A percentile compares a stretch with the other conserved stretches of the same genome.
Evolutionary conservation across 352 stramenopile genomes (phyloP).

Genomic region (Globisporangium cederbergense): DNA sequence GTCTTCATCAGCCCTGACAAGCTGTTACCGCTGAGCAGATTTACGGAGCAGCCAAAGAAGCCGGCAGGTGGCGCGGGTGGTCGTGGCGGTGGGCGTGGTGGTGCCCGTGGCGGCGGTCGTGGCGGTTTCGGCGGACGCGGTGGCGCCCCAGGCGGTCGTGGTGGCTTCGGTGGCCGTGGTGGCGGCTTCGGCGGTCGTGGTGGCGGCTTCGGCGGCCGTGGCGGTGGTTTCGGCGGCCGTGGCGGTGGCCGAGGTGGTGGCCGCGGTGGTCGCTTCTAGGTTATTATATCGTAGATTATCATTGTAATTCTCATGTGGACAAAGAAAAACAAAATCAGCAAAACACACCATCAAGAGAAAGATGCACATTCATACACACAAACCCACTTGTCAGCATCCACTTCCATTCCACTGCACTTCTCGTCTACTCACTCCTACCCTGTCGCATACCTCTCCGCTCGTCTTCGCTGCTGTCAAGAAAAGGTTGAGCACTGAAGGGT

Average conservation of each 20-base stretch:
- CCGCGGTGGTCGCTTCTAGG: constrained; percentile 32
- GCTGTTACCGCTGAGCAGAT: constrained; percentile 93
- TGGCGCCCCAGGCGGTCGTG: constrained; percentile 29
- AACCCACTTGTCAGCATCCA: background rate
- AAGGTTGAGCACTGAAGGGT: too few species aligned
- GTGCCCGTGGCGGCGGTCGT: constrained; percentile 27
- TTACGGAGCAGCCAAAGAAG: constrained; percentile 92
- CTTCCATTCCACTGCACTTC: background rate
- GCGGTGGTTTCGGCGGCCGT: constrained; percentile 28
- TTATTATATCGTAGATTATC: constrained; percentile 44
- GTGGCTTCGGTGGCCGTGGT: constrained; percentile 25
- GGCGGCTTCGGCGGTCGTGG: constrained; percentile 19
- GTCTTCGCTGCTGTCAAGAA: too few species aligned
- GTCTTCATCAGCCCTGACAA: constrained; percentile 98
- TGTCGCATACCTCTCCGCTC: too few species aligned
- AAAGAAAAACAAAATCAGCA: constrained; percentile 2
- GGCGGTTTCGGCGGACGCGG: constrained; percentile 35
- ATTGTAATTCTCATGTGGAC: constrained; percentile 15
- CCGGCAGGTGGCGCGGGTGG: constrained; percentile 36
- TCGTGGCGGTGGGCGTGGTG: constrained; percentile 40
- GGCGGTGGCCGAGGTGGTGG: constrained; percentile 34
- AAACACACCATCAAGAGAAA: constrained; percentile 7
- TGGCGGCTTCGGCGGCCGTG: constrained; percentile 25
- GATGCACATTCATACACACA: constrained; percentile 3
- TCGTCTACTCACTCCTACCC: too few species aligned